phyloP scores from a whole-genome alignment of 1,284 basidiomycete genomes.

The Anthracocystis panici-leucophaei region DNA sequence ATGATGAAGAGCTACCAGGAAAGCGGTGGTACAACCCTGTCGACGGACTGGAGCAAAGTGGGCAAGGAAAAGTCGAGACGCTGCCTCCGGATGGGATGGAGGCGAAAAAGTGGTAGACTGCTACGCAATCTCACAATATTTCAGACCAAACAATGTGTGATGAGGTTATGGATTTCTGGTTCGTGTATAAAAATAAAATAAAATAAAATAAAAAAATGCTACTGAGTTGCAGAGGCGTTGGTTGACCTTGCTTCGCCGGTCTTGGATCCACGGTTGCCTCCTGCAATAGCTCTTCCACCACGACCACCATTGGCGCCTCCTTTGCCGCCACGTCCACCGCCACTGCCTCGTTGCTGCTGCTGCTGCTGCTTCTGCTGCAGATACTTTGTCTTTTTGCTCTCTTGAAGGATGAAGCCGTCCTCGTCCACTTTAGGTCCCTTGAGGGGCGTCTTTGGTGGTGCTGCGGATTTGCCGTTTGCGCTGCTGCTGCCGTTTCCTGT shows the following conservation, averaged over 20 bases:
- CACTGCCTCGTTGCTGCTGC: constrained; percentile 15
- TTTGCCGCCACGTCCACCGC: constrained; percentile 23
- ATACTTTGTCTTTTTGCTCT: constrained; percentile 48
- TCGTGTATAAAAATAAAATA: background rate
- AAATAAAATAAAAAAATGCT: no score
- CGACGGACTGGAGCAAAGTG: constrained; percentile 68
- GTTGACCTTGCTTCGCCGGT: constrained; percentile 2
- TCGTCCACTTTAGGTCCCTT: constrained; percentile 42
- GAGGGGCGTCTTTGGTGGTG: constrained; percentile 17
- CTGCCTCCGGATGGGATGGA: constrained; percentile 66
- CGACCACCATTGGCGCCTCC: constrained; percentile 18
- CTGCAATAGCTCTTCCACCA: constrained; percentile 9
- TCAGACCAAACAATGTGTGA: background rate
- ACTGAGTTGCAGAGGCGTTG: constrained; percentile 3
- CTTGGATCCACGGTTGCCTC: constrained; percentile 3
- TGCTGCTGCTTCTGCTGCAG: constrained; percentile 50
- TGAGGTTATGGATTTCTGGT: no score
- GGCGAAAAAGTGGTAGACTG: constrained; percentile 53
- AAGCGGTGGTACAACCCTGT: constrained; percentile 63
- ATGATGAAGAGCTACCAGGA: constrained; percentile 69
- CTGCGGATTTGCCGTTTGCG: constrained; percentile 12
- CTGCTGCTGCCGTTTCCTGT: constrained; percentile 5
- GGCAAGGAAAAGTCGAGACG: constrained; percentile 39
- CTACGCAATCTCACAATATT: background rate
- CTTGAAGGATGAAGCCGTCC: constrained; percentile 52